Evolutionary conservation across 805 yeast species (phyloP).

Genomic region (Monosporozyma unispora): DNA sequence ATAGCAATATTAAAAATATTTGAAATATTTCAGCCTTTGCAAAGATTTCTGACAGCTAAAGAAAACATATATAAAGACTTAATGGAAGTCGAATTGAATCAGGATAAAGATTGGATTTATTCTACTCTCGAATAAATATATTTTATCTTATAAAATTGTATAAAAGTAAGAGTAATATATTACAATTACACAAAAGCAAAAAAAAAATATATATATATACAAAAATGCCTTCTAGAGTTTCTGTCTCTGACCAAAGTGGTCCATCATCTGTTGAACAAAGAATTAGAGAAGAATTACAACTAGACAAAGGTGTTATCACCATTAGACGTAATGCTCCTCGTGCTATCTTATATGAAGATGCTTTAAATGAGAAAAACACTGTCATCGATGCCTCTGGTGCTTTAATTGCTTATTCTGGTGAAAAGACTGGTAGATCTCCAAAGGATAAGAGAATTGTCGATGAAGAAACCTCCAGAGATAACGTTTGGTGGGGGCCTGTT

Average conservation of each 20-base stretch:
- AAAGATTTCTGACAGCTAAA: too few relatives aligned
- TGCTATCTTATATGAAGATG: slow-evolving; percentile 91
- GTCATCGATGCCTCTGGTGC: slow-evolving; percentile 92
- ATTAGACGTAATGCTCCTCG: slow-evolving; percentile 89
- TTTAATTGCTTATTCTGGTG: slow-evolving; percentile 88
- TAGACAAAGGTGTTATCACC: slow-evolving; percentile 48
- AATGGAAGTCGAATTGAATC: too few relatives aligned
- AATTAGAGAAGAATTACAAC: slow-evolving; percentile 33
- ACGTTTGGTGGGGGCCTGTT: slow-evolving; percentile 99
- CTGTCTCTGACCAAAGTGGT: slow-evolving; percentile 3
- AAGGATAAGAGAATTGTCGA: slow-evolving; percentile 96
- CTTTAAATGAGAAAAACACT: slow-evolving; percentile 79
- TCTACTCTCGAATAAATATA: too few relatives aligned
- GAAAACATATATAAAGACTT: too few relatives aligned
- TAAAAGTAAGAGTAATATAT: too few relatives aligned
- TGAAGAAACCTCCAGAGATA: slow-evolving; percentile 71
- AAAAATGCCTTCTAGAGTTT: slow-evolving; percentile 10
- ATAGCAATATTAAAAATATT: too few relatives aligned
- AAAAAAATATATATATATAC: background rate
- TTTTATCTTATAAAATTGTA: too few relatives aligned
- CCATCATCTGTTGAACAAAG: slow-evolving; percentile 21
- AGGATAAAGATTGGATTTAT: too few relatives aligned
- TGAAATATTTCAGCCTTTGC: too few relatives aligned
- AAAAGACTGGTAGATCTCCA: slow-evolving; percentile 96
- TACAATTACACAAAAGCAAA: background rate